phyloP scores from a whole-genome alignment of 495 filamentous ascomycete genomes.

The Neurospora tetrasperma region DNA sequence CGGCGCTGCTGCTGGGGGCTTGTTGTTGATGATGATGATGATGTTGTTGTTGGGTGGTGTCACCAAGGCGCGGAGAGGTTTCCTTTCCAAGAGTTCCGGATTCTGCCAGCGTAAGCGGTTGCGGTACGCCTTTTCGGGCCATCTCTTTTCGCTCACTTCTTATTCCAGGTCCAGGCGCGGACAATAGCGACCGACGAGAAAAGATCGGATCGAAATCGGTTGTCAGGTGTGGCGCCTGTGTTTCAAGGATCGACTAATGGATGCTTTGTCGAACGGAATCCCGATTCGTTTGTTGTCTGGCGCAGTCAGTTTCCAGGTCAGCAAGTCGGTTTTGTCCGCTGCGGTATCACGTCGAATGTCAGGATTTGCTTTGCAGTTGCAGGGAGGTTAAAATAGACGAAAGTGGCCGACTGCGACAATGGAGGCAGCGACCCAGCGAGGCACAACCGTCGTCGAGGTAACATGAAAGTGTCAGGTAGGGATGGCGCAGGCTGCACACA shows the following conservation, averaged over 20 bases:
- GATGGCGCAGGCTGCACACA: constrained; percentile 8
- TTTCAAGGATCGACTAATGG: not conserved
- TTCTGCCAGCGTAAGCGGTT: constrained; percentile 39
- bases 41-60: constrained; percentile 20
- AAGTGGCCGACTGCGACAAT: constrained; percentile 32
- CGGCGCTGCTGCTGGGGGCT: not conserved
- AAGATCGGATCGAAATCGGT: not conserved
- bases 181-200: not conserved
- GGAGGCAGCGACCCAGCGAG: constrained; percentile 19
- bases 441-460: constrained; percentile 13
- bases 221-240: not conserved
- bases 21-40: not conserved
- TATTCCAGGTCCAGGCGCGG: constrained; percentile 5
- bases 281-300: not conserved
- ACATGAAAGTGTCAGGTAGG: constrained; percentile 4
- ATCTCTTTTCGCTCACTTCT: constrained; percentile 24
- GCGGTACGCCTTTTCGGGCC: constrained; percentile 44
- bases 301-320: constrained; percentile 6
- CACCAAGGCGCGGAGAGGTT: constrained; percentile 19
- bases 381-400: constrained; percentile 25
- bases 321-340: constrained; percentile 23
- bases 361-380: constrained; percentile 14
- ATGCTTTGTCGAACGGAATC: not conserved
- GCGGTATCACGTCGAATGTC: constrained; percentile 23
- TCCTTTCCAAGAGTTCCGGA: constrained; percentile 25